phyloP scores from a whole-genome alignment of 768 basidiomycete species.

The Trametopsis cervina region DNA sequence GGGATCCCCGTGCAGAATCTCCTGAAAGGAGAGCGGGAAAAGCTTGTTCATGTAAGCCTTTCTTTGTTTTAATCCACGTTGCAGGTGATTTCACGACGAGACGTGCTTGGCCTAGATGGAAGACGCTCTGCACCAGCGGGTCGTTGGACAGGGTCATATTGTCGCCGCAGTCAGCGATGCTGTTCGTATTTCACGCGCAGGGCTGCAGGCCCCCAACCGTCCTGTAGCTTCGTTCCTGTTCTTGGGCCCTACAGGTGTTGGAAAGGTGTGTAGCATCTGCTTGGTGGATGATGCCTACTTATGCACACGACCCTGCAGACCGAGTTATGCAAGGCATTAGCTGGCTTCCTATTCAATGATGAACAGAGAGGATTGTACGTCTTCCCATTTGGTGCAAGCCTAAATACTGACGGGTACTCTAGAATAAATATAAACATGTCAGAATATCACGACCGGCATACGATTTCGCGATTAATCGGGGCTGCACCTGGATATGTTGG shows the following conservation, averaged over 20 bases:
- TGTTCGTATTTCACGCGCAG: slow-evolving; percentile 87
- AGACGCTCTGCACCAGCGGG: slow-evolving; percentile 58
- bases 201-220: slow-evolving; percentile 79
- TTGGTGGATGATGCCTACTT: too few species aligned
- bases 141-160: slow-evolving; percentile 92
- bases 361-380: slow-evolving; percentile 82
- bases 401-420: too few species aligned
- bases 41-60: slow-evolving; percentile 70
- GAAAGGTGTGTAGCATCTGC: slow-evolving; percentile 43
- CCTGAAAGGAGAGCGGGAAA: slow-evolving; percentile 84
- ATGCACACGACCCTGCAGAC: slow-evolving; percentile 51
- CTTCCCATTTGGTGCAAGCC: too few species aligned
- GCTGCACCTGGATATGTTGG: slow-evolving; percentile 90
- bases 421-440: slow-evolving; percentile 96
- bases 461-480: slow-evolving; percentile 85
- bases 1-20: slow-evolving; percentile 89
- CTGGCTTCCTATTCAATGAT: slow-evolving; percentile 84
- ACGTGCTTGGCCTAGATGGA: slow-evolving; percentile 62
- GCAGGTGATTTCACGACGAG: background rate
- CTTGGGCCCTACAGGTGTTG: slow-evolving; percentile 83
- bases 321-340: slow-evolving; percentile 83
- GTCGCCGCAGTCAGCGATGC: slow-evolving; percentile 82
- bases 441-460: slow-evolving; percentile 93
- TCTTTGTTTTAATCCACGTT: background rate
- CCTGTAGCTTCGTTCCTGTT: slow-evolving; percentile 93